These are phyloP conservation scores for Tricholomella constricta DNA, from an alignment of 768 basidiomycete species.

Conservation along the genomic window DNA sequence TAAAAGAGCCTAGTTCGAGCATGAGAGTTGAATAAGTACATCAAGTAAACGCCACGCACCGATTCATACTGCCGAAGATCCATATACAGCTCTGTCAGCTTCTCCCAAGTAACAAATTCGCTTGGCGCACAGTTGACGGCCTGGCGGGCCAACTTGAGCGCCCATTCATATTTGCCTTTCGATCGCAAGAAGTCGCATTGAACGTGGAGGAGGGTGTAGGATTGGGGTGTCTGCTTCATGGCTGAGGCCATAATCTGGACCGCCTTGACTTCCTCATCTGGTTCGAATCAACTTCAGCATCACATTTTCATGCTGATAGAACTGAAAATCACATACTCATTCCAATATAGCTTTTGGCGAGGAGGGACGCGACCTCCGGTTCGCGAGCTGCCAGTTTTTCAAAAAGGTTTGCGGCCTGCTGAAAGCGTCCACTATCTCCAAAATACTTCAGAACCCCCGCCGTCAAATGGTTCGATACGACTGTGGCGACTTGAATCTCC, in stretches of 20 bases:
- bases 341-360: constrained; percentile 91
- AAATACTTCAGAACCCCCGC: constrained; percentile 97
- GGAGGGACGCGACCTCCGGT: constrained; percentile 84
- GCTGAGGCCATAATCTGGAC: constrained; percentile 90
- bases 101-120: constrained; percentile 99
- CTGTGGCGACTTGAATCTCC: constrained; percentile 96
- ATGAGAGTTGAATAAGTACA: not conserved
- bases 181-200: constrained; percentile 93
- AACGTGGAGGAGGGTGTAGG: constrained; percentile 90
- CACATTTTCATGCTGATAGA: not conserved
- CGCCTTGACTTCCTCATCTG: constrained; percentile 98
- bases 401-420: constrained; percentile 89
- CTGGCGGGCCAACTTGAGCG: constrained; percentile 86
- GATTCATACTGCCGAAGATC: constrained; percentile 87
- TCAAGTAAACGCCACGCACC: constrained; percentile 33
- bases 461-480: constrained; percentile 95
- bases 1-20: constrained; percentile 61
- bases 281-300: not conserved
- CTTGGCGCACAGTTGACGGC: constrained; percentile 98
- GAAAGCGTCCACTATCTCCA: constrained; percentile 84
- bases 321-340: constrained; percentile 73
- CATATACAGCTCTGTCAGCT: constrained; percentile 93
- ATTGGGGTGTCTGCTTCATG: constrained; percentile 84
- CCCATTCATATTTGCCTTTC: constrained; percentile 87
- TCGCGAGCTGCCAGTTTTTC: constrained; percentile 87